Percentiles rank a stretch among this genome's conserved stretches.
Conservation (phyloP, 441 rosid species). For the Pelargonium fulgidum region DNA sequence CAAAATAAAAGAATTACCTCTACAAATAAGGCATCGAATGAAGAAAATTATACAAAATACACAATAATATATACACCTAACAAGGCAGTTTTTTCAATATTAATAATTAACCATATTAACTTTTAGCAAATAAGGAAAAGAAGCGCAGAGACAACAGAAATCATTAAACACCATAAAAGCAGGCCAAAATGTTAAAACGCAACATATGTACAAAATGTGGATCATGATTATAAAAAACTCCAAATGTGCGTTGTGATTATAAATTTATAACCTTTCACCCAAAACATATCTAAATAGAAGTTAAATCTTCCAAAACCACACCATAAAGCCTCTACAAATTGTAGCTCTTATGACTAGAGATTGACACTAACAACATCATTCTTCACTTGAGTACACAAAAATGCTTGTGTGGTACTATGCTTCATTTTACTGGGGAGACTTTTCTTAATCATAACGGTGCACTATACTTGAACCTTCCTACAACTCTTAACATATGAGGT, state of each 20-base stretch:
- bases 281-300: background rate
- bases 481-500: background rate
- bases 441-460: background rate
- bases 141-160: background rate
- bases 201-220: background rate
- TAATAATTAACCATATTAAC: background rate
- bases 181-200: background rate
- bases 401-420: no score
- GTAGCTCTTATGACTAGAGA: background rate
- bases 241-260: no score
- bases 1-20: background rate
- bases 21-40: constrained; percentile 1
- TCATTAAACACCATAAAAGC: background rate
- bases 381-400: background rate
- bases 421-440: background rate
- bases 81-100: background rate
- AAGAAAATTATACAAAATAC: background rate
- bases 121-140: background rate
- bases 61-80: background rate
- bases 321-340: background rate
- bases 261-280: no score
- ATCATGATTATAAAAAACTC: no score
- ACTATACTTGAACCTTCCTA: background rate
- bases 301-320: background rate
- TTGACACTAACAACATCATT: background rate